Base-by-base conservation (phyloP, 768 basidiomycete genomes). In the Rhodosporidiobolus odoratus region DNA sequence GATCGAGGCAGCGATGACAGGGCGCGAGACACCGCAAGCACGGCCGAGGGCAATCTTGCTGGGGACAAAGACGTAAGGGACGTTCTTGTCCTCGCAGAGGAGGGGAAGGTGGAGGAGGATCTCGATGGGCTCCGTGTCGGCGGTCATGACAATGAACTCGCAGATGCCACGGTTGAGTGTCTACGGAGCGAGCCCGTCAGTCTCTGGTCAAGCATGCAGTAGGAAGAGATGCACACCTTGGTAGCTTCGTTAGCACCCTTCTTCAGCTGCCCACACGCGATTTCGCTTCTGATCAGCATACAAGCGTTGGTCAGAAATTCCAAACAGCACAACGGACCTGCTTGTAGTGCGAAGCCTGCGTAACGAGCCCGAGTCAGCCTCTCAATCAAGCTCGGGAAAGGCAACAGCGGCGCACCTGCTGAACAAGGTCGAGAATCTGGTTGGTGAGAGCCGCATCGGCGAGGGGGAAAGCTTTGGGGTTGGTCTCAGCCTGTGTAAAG, bases 181-280 rank as follows among this genome's bases (percentile, higher is more conserved):
- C 70, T 68, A 57, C 12, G 12, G 25, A 2, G 7, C 25, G 4
- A 37, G 4, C 6, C 2, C 9, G 48, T 41, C 58, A 65, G 54
- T 21, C 1, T 4, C 16, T 19, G 34, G 1, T 9, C n/a, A 34
- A 35, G 37, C 4, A 25, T 0, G 2, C 12, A 3, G 17, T 27
- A 8, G 15, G 23, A n/a, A 27, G 25, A 7, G 21, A 17, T 4
- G 30, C 69, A 25, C 30, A 66, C 69, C 83, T 99, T 99, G 75
- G 96, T 99, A 54, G 94, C 90, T 86, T 99, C 96, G 81, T 99
- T 99, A 52, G 96, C 96, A 71, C 96, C 95, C 83, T 97, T 97
- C 83, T 97, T 98, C 58, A 75, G 69, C 66, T 74, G 61, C 43
- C 10, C 3, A 4, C 41, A 17, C 9, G 3, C 57, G n/a, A 21